Evolutionary conservation across 345 rosid species (phyloP), one percentile per base, ranked within the genome.

Genomic region (Salix koriyanagi): DNA sequence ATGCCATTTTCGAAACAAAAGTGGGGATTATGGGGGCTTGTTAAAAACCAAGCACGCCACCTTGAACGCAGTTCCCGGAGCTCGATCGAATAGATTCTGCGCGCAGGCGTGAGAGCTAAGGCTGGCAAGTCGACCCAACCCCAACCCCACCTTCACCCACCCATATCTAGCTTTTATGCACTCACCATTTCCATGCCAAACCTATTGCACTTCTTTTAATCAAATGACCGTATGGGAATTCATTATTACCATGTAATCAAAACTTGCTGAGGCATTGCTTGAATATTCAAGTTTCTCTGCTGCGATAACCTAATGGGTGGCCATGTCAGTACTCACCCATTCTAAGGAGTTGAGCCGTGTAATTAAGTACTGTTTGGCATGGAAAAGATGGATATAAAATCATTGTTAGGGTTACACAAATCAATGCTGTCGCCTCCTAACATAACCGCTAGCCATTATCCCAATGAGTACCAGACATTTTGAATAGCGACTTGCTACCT

Each of bases 391-490:
- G 70, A 8, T 10, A 25, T 19, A 14, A 19, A 46, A 66, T 18
- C 67, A 56, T 77, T 54, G 71, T 67, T 81, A 62, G 41, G 80
- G 61, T 79, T 84, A 18, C 88, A 76, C 65, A 80, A 79, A 85
- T 83, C 91, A 75, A 89, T 79, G 89, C 75, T 84, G 89, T 90
- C 88, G 74, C 84, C 84, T 78, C 72, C 79, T 80, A 67, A 32
- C 75, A 74, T 41, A 71, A 80, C 83, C 76, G 48, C 34, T 52
- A 32, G 76, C 71, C 80, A 80, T 81, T 84, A 80, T 77, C 83
- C 84, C 86, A 65, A 83, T 70, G 79, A 30, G 69, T 84, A 86
- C 85, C 87, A 77, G 82, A 82, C 88, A 80, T 54, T 76, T 76
- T 73, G 52, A 39, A 76, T 11, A 70, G 80, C 10, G 84, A 85